Evolutionary conservation across 1,284 basidiomycete genomes (phyloP).

Genomic region (Ceratobasidium sp.): DNA sequence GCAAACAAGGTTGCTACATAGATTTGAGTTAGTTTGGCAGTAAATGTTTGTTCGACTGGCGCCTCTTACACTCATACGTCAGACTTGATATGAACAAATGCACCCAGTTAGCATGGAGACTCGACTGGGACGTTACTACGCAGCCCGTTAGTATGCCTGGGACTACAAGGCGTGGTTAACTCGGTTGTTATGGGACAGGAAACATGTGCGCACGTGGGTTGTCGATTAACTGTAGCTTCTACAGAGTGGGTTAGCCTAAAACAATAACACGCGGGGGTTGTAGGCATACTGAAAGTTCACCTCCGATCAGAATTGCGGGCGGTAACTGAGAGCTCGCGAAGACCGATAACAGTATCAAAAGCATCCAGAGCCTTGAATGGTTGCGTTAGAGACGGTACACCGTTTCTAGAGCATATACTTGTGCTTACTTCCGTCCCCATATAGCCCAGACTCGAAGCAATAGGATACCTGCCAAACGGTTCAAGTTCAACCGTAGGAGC

Average conservation of each 20-base stretch:
- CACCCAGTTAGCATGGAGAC: neutral
- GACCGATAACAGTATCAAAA: neutral
- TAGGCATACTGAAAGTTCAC: neutral
- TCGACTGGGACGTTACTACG: neutral
- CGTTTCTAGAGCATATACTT: neutral
- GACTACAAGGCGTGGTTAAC: neutral
- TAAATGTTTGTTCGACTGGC: neutral
- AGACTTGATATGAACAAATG: constrained; percentile 4
- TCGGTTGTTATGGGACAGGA: too few species aligned
- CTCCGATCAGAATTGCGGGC: constrained; percentile 6
- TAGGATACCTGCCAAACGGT: constrained; percentile 4
- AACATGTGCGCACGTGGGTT: constrained; percentile 16
- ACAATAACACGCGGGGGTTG: neutral
- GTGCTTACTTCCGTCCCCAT: constrained; percentile 31
- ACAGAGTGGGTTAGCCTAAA: neutral
- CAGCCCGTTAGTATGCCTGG: constrained; percentile 29
- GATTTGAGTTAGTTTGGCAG: neutral
- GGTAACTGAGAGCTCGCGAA: constrained; percentile 30
- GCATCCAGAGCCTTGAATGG: constrained; percentile 12
- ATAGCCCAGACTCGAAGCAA: constrained; percentile 27
- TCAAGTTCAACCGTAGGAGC: neutral
- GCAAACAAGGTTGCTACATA: constrained; percentile 8
- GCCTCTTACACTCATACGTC: constrained; percentile 20
- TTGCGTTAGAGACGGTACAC: neutral
- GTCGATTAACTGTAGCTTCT: constrained; percentile 13